phyloP scores from a whole-genome alignment of 164 flowering plant genomes.

The Magnolia officinalis region DNA sequence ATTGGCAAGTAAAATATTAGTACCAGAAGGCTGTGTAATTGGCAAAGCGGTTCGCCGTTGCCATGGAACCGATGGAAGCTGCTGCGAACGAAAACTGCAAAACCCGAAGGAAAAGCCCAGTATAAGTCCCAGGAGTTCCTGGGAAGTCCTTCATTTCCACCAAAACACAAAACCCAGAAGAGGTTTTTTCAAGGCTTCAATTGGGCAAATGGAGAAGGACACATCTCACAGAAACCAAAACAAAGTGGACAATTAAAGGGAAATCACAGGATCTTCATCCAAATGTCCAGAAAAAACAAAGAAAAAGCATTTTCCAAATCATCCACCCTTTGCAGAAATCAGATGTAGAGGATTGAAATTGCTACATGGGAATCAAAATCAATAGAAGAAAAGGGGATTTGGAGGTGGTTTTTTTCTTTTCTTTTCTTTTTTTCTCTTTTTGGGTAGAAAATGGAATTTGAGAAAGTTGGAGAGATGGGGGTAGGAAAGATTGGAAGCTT shows the following conservation, averaged over 20 bases:
- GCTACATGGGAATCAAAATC: not conserved
- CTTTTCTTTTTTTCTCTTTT: too few relatives aligned
- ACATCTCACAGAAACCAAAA: not conserved
- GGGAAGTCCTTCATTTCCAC: conserved; percentile 57
- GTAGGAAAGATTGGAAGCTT: not conserved
- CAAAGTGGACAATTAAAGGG: not conserved
- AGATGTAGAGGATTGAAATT: not conserved
- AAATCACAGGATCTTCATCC: not conserved
- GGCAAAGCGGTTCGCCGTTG: conserved; percentile 42
- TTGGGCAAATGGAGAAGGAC: not conserved
- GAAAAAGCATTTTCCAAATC: conserved; percentile 9
- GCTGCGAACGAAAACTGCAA: conserved; percentile 57
- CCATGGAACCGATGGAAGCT: conserved; percentile 57
- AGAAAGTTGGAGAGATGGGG: not conserved
- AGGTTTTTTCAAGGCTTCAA: not conserved
- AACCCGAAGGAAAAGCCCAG: conserved; percentile 53
- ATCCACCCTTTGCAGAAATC: not conserved
- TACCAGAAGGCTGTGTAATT: conserved; percentile 72
- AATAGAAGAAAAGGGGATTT: not conserved
- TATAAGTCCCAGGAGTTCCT: conserved; percentile 68
- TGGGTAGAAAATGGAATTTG: not conserved
- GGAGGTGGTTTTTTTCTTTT: not conserved
- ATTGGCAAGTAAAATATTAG: not conserved
- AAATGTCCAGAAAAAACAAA: not conserved
- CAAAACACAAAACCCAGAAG: conserved; percentile 8